Evolutionary conservation across 257 asterid genomes (phyloP), one percentile per base, ranked within the genome.

Genomic region (Petunia secreta): DNA sequence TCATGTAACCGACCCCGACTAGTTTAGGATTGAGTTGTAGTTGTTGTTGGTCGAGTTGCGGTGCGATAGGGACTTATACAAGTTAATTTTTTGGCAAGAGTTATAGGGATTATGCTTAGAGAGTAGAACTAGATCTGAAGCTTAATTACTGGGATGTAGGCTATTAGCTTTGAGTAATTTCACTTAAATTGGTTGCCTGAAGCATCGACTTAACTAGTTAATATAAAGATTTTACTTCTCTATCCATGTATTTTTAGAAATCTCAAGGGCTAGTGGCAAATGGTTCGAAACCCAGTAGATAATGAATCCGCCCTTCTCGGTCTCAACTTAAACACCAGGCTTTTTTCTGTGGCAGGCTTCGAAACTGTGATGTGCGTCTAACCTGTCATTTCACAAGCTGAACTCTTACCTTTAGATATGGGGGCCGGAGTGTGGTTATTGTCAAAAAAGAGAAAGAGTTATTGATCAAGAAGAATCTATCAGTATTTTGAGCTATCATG

Each of bases 51-150:
- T 71, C 2, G 77, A 71, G 6, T 50, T 50, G 46, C 13, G 3
- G 14, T 34, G 62, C 34, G 62, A 16, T 71, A 34, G 46, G 62
- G 60, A 48, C 46, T 71, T 71, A 34, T 44, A 71, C 62, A 36
- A 34, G 60, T 71, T 48, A 8, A 71, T 48, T 11, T 48, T 7
- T 71, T 71, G 11, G 60, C 25, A n/a, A 8, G 16, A 44, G 46
- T 50, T 52, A 5, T 3, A 25, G 62, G 40, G 43, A 5, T 71
- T 14, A 16, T 71, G 44, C 6, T 0, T 71, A 34, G 38, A 36
- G 62, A 71, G 60, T 48, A 71, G 44, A 71, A 71, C 77, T 48
- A 71, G 44, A 71, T 71, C 77, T 48, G 62, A 50, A 50, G 44
- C 62, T 71, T 38, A 41, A 34, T 71, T 50, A 34, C 10, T 37